Percentiles rank a stretch among this genome's conserved stretches.
These are phyloP conservation scores for Auriscalpium vulgare DNA, from an alignment of 768 basidiomycete genomes.

Conservation along the genomic window DNA sequence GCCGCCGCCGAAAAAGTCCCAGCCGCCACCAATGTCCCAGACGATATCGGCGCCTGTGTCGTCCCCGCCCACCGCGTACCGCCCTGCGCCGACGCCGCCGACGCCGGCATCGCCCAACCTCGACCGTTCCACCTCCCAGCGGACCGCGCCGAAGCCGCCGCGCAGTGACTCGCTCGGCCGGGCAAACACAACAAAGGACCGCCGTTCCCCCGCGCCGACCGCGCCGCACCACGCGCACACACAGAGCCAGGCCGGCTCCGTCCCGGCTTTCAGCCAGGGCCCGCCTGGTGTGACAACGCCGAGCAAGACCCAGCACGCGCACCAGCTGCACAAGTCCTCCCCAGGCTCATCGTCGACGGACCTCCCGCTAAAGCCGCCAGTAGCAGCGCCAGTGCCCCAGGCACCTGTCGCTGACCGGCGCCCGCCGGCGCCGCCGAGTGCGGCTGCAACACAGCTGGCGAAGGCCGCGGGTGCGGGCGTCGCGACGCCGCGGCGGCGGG, in stretches of 20 bases:
- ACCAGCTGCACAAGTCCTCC: neutral
- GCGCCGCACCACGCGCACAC: conserved; percentile 16
- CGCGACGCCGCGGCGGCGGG: conserved; percentile 76
- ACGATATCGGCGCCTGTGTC: conserved; percentile 1
- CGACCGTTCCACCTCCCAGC: conserved; percentile 84
- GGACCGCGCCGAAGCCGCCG: conserved; percentile 42
- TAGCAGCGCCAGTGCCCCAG: conserved; percentile 26
- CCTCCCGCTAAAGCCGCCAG: conserved; percentile 3
- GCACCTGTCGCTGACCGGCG: conserved; percentile 20
- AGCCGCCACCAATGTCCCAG: conserved; percentile 18
- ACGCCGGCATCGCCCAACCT: conserved; percentile 56
- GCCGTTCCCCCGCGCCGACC: conserved; percentile 33
- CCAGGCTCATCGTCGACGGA: conserved; percentile 9
- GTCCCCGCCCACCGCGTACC: conserved; percentile 50
- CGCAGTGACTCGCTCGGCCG: conserved; percentile 38
- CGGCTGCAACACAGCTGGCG: conserved; percentile 57
- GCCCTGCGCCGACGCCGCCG: conserved; percentile 72
- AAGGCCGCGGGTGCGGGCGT: conserved; percentile 61
- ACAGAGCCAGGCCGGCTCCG: conserved; percentile 5
- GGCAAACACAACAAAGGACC: conserved; percentile 62
- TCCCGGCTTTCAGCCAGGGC: conserved; percentile 10
- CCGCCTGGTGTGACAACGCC: conserved; percentile 1
- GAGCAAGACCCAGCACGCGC: neutral
- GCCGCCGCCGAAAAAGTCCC: conserved; percentile 34
- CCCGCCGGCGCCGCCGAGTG: conserved; percentile 45